phyloP scores from a whole-genome alignment of 805 yeast genomes.

The Candida germanica region DNA sequence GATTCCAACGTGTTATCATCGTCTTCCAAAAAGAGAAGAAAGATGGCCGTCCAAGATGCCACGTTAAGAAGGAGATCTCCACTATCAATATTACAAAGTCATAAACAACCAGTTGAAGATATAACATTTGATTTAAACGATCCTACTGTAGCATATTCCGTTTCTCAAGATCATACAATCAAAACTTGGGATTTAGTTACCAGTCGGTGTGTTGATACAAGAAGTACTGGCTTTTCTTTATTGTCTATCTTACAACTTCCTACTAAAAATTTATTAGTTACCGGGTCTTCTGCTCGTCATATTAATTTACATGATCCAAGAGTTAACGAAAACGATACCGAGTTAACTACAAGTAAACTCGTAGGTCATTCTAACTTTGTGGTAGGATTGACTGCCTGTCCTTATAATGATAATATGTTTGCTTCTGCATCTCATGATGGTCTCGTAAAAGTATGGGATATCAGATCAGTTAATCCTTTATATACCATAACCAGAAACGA shows the following conservation, averaged over 20 bases:
- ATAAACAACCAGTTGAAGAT: constrained; percentile 83
- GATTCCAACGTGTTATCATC: constrained; percentile 57
- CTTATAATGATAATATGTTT: constrained; percentile 76
- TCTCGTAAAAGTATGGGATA: constrained; percentile 92
- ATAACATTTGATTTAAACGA: constrained; percentile 73
- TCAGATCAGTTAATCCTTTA: constrained; percentile 78
- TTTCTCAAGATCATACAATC: constrained; percentile 91
- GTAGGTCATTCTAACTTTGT: constrained; percentile 92
- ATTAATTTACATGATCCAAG: constrained; percentile 93
- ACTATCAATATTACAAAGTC: constrained; percentile 73
- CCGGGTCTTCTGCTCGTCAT: constrained; percentile 98
- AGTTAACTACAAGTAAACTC: constrained; percentile 56
- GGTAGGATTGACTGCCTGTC: constrained; percentile 68
- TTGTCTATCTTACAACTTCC: constrained; percentile 71
- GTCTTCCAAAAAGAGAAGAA: constrained; percentile 85
- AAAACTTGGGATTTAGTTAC: constrained; percentile 97
- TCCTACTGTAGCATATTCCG: constrained; percentile 83
- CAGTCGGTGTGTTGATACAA: constrained; percentile 78
- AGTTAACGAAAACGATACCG: constrained; percentile 55
- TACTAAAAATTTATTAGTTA: constrained; percentile 66
- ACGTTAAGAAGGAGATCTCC: constrained; percentile 80
- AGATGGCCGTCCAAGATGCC: constrained; percentile 72
- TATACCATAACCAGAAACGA: constrained; percentile 73
- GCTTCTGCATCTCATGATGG: constrained; percentile 96
- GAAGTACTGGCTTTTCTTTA: constrained; percentile 80